A percentile compares a stretch with the other conserved stretches of the same genome.
Evolutionary conservation across 2,329 filamentous ascomycete genomes (phyloP).

Genomic region (Rutstroemia sp.): DNA sequence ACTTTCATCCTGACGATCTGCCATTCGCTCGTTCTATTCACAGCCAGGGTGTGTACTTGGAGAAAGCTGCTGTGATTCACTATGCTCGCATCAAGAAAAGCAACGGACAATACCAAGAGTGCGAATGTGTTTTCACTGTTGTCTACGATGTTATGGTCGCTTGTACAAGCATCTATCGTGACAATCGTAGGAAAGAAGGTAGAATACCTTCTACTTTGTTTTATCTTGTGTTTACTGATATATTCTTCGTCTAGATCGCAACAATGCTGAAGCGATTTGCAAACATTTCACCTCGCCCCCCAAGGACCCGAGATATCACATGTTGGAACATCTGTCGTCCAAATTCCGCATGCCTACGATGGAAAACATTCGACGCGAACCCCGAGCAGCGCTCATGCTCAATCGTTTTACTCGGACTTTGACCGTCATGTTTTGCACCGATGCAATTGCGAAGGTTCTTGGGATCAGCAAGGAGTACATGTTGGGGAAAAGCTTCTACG

Average conservation of each 20-base stretch:
- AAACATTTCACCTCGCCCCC: slow-evolving; percentile 67
- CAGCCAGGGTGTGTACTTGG: slow-evolving; percentile 64
- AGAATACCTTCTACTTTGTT: background rate
- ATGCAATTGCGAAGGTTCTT: slow-evolving; percentile 66
- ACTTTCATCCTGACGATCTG: slow-evolving; percentile 70
- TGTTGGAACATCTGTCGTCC: slow-evolving; percentile 76
- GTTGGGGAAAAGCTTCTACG: slow-evolving; percentile 75
- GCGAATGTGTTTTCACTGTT: slow-evolving; percentile 84
- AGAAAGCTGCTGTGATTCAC: slow-evolving; percentile 78
- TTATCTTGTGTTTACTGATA: background rate
- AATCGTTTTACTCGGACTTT: slow-evolving; percentile 80
- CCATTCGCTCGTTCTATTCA: slow-evolving; percentile 68
- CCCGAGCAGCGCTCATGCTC: slow-evolving; percentile 74
- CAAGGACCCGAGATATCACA: slow-evolving; percentile 78
- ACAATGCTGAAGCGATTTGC: background rate
- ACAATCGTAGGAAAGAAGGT: slow-evolving; percentile 17
- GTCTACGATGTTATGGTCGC: slow-evolving; percentile 84
- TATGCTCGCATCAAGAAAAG: slow-evolving; percentile 67
- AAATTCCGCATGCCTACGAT: slow-evolving; percentile 60
- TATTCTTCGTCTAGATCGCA: background rate
- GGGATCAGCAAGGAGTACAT: slow-evolving; percentile 64
- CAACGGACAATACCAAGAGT: slow-evolving; percentile 63
- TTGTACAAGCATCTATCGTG: slow-evolving; percentile 70
- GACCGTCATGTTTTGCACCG: slow-evolving; percentile 81
- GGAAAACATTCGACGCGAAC: slow-evolving; percentile 60